Evolutionary conservation across 2,329 filamentous ascomycete species (phyloP).

Genomic region (Alternaria ventricosa): DNA sequence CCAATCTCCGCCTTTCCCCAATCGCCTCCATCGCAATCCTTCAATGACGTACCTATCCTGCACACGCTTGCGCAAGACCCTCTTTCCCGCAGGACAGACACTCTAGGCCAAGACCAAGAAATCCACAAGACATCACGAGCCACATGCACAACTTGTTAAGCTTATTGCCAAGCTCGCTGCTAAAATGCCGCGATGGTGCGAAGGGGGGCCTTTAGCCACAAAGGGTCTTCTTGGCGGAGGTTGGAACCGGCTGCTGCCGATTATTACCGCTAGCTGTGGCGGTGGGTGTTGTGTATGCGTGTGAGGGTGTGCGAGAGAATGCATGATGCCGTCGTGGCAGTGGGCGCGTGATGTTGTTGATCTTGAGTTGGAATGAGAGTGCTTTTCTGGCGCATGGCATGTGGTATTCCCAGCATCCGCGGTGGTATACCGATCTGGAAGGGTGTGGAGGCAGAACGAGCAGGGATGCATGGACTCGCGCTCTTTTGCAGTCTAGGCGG

Average conservation of each 20-base stretch:
- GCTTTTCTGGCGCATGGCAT: not conserved
- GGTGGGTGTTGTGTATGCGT: not conserved
- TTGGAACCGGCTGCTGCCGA: not conserved
- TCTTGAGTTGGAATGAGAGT: not conserved
- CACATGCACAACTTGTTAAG: constrained; percentile 1
- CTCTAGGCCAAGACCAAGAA: not conserved
- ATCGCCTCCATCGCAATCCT: not conserved
- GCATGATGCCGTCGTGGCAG: not conserved
- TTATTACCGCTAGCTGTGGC: not conserved
- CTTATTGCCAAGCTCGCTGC: not conserved
- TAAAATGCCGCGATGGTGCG: not conserved
- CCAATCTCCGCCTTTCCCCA: not conserved
- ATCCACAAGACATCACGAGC: not conserved
- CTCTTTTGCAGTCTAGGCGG: not conserved
- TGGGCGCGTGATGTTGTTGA: not conserved
- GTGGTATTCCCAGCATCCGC: not conserved
- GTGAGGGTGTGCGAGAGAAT: not conserved
- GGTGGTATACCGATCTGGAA: not conserved
- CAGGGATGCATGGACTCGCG: not conserved
- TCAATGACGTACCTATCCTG: not conserved
- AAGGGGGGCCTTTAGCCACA: not conserved
- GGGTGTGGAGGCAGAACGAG: not conserved
- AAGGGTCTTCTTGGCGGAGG: not conserved
- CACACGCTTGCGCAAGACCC: not conserved
- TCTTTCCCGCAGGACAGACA: not conserved